These are phyloP conservation scores for Ganoderma lucidum DNA, from an alignment of 1,284 basidiomycete species.

Conservation along the genomic window DNA sequence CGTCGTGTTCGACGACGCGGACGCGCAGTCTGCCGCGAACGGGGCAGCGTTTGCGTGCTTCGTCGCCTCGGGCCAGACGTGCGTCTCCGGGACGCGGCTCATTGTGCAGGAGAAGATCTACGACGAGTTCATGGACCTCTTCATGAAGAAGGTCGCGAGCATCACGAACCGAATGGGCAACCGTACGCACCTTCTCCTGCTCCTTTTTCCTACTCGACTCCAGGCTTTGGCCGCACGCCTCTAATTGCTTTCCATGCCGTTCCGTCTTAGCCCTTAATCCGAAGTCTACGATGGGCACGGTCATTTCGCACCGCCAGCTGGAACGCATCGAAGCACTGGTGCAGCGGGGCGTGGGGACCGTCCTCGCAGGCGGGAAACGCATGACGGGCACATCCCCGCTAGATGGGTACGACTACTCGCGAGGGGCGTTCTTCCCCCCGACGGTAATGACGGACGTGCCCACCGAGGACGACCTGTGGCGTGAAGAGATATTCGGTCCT, in stretches of 20 bases:
- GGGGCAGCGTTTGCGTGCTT: slow-evolving; percentile 85
- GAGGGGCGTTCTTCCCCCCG: slow-evolving; percentile 79
- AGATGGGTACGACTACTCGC: slow-evolving; percentile 73
- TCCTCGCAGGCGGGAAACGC: slow-evolving; percentile 71
- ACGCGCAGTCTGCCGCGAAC: slow-evolving; percentile 74
- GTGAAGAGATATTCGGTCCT: slow-evolving; percentile 84
- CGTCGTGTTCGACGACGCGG: slow-evolving; percentile 79
- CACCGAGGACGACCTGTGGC: slow-evolving; percentile 72
- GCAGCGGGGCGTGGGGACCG: slow-evolving; percentile 51
- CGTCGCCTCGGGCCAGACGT: slow-evolving; percentile 86
- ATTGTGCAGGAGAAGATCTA: slow-evolving; percentile 76
- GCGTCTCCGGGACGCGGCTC: slow-evolving; percentile 80
- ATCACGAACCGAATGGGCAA: slow-evolving; percentile 77
- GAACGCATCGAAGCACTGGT: slow-evolving; percentile 69
- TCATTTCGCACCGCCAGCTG: slow-evolving; percentile 74
- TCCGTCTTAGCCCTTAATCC: slow-evolving; percentile 66
- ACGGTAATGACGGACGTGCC: slow-evolving; percentile 74
- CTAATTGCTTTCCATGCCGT: slow-evolving; percentile 3
- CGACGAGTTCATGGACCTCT: slow-evolving; percentile 66
- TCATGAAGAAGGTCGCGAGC: slow-evolving; percentile 67
- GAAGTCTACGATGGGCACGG: slow-evolving; percentile 75
- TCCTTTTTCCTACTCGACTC: slow-evolving; percentile 6
- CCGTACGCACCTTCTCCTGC: slow-evolving; percentile 51
- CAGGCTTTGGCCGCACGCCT: neutral
- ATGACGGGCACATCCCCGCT: slow-evolving; percentile 66